Percentiles rank a stretch among this genome's conserved stretches.
These are phyloP conservation scores for Vigna angularis DNA, from an alignment of 306 rosid genomes.

Conservation along the genomic window DNA sequence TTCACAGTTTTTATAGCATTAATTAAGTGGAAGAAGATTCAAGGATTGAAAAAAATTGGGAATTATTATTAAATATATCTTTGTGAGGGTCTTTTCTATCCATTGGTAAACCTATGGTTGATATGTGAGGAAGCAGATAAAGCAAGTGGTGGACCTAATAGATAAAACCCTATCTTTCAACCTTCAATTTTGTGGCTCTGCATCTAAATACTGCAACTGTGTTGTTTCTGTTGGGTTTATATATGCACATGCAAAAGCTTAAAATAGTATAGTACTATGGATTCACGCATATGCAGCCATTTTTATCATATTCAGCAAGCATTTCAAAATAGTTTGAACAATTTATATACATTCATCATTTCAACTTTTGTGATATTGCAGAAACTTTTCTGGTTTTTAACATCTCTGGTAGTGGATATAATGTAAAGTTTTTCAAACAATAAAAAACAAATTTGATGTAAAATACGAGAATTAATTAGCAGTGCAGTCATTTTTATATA, in stretches of 20 bases:
- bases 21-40: not conserved
- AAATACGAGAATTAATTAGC: too few species aligned
- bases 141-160: constrained; percentile 45
- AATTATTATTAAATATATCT: not conserved
- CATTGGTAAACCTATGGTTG: constrained; percentile 46
- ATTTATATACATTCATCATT: too few species aligned
- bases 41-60: not conserved
- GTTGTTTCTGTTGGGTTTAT: not conserved
- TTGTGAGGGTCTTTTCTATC: constrained; percentile 29
- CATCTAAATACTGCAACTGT: not conserved
- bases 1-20: not conserved
- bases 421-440: too few species aligned
- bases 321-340: not conserved
- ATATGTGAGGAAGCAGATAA: constrained; percentile 37
- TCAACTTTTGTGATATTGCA: not conserved
- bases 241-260: not conserved
- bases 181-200: constrained; percentile 50
- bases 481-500: too few species aligned
- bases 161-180: constrained; percentile 69
- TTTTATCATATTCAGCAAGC: not conserved
- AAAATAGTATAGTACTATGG: not conserved
- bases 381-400: too few species aligned
- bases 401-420: too few species aligned
- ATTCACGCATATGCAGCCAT: not conserved
- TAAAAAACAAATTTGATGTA: too few species aligned